Evolutionary conservation across 208 protist genomes (phyloP).

Genomic region (Trypanosoma lewisi): DNA sequence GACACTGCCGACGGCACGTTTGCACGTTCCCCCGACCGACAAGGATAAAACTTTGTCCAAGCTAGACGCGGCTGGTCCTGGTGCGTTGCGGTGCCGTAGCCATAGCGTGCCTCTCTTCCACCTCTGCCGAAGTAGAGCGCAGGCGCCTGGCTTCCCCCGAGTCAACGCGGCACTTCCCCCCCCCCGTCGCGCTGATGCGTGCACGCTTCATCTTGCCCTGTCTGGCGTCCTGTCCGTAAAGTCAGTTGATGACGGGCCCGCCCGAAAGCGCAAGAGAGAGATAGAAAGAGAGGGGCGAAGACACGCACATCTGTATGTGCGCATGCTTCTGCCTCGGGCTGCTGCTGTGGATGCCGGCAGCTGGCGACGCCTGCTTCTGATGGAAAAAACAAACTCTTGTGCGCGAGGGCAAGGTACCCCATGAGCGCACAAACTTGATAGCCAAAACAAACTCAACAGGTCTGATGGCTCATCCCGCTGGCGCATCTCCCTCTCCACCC

Average conservation of each 20-base stretch:
- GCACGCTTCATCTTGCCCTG: conserved; percentile 10
- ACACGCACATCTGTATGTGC: not conserved
- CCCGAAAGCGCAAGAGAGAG: conserved; percentile 19
- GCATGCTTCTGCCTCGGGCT: no score
- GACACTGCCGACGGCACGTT: no score
- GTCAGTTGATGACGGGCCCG: not conserved
- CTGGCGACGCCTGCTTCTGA: not conserved
- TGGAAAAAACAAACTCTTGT: conserved; percentile 17
- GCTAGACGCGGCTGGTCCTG: no score
- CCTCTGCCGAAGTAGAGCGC: no score
- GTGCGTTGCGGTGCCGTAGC: no score
- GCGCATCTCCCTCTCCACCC: not conserved
- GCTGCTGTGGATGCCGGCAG: not conserved
- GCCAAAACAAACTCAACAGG: conserved; percentile 32
- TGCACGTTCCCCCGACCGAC: no score
- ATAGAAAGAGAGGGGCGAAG: not conserved
- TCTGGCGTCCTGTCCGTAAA: conserved; percentile 9
- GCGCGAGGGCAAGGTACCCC: conserved; percentile 6
- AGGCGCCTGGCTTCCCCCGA: not conserved
- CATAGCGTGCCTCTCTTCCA: no score
- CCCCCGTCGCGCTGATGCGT: not conserved
- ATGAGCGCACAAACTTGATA: conserved; percentile 18
- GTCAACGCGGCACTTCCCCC: not conserved
- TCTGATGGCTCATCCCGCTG: conserved; percentile 6
- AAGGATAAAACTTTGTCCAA: no score